These are phyloP conservation scores for Penicillium freii DNA, from an alignment of 2,329 filamentous ascomycete species.

Conservation along the genomic window DNA sequence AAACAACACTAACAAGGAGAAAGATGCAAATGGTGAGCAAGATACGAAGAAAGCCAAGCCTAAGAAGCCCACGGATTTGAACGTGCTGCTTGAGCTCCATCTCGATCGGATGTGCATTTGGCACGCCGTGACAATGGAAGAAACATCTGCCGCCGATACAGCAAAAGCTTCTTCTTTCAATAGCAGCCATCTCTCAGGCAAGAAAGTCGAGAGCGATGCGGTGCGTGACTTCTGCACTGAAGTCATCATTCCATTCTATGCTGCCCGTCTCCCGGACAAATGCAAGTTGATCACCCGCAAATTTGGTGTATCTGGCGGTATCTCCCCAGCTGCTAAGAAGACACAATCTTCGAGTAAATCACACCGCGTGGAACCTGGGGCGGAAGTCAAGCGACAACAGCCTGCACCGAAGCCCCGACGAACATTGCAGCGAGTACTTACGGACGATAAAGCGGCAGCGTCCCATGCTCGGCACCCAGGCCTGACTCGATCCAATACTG, in stretches of 20 bases:
- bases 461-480: conserved; percentile 38
- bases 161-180: conserved; percentile 28
- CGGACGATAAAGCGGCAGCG: conserved; percentile 41
- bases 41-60: conserved; percentile 27
- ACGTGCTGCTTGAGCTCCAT: conserved; percentile 47
- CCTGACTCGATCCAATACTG: conserved; percentile 45
- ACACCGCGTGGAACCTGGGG: conserved; percentile 32
- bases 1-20: conserved; percentile 18
- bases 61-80: conserved; percentile 45
- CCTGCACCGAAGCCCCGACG: conserved; percentile 33
- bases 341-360: conserved; percentile 30
- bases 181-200: conserved; percentile 30
- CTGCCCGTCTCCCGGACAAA: conserved; percentile 47
- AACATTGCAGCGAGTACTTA: conserved; percentile 47
- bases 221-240: conserved; percentile 52
- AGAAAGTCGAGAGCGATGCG: conserved; percentile 43
- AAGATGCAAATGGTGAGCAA: conserved; percentile 16
- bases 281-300: conserved; percentile 49
- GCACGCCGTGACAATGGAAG: conserved; percentile 48
- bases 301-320: conserved; percentile 44
- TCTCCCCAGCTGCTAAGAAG: conserved; percentile 38
- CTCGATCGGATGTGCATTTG: conserved; percentile 52
- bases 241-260: conserved; percentile 52
- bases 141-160: conserved; percentile 30
- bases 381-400: conserved; percentile 31